Base-by-base conservation (phyloP, 768 basidiomycete genomes). In the Amanita exitialis region DNA sequence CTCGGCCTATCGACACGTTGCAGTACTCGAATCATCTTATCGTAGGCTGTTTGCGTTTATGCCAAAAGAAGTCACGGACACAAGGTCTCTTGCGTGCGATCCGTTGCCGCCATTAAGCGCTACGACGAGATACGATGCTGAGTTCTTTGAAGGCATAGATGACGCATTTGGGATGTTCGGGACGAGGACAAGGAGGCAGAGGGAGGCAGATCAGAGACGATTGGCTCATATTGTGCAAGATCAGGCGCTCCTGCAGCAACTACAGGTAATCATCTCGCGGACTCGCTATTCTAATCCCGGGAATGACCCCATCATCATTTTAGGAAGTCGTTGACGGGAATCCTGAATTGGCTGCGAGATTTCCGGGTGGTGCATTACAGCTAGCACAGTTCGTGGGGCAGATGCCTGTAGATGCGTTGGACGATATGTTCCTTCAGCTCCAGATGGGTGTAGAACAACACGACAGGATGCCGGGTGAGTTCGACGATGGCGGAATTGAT, bases 81-180 rank as follows among this genome's bases (percentile, higher is more conserved):
- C 66, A 10, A 76, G 79, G 50, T 73, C 79, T 5, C 69, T 89
- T 54, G 80, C 84, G 7, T 96, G 85, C 57, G 95, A 97, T 60
- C 93, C 94, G 0, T 69, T 95, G 2, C 91, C 94, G 0, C 93
- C 94, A 0, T 67, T 66, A 5, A 74, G 75, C 1, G 66, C 75
- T 2, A 59, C 80, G 2, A 84, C 74, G 30, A 61, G 58, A 36
- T 96, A 96, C 65, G 75, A 91, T 54, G 68, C 74, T 3, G 64
- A 63, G n/a, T 96, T 93, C 66, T 94, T 97, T 69, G 68, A 64
- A 13, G 78, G 79, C 1, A 68, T 74, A 3, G 81, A 82, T 47
- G 82, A 84, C 55, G 50, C 70, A 13, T 70, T 77, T 45, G 36
- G 23, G 3, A n/a, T 39, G 32, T 9, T 34, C 18, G 61, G 69